A percentile compares a stretch with the other conserved stretches of the same genome.
Evolutionary conservation across 306 rosid species (phyloP).

Genomic region (Begonia peltatifolia): DNA sequence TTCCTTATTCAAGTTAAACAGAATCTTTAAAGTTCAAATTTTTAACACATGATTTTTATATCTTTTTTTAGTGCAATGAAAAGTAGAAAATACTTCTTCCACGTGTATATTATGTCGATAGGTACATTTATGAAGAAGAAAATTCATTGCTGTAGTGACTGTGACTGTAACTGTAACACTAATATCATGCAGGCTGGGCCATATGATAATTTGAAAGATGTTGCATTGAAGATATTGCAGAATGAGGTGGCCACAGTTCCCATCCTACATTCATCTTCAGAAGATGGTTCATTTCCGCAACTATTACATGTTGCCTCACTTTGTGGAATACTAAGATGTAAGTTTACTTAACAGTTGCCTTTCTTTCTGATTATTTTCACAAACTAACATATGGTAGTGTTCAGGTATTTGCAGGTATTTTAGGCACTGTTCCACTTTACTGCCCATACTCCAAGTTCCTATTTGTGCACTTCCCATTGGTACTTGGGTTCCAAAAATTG

Average conservation of each 20-base stretch:
- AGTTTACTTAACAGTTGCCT: conserved; percentile 11
- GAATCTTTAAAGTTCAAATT: background rate
- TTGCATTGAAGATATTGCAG: conserved; percentile 71
- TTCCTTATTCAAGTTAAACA: background rate
- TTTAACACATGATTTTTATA: background rate
- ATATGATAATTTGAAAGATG: conserved; percentile 70
- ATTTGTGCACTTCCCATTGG: conserved; percentile 65
- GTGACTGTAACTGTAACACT: background rate
- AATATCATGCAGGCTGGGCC: conserved; percentile 70
- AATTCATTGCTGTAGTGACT: background rate
- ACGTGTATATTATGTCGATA: too few species aligned
- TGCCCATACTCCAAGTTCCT: conserved; percentile 72
- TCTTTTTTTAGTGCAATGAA: too few species aligned
- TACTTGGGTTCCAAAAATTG: conserved; percentile 74
- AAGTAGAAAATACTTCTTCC: too few species aligned
- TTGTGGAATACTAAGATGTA: conserved; percentile 83
- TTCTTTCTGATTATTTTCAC: background rate
- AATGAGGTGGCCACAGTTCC: conserved; percentile 88
- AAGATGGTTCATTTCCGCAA: conserved; percentile 86
- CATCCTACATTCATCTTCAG: conserved; percentile 58
- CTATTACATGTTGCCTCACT: conserved; percentile 89
- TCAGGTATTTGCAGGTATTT: conserved; percentile 81
- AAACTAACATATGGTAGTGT: conserved; percentile 25
- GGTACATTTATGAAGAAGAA: background rate
- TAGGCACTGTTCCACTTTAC: conserved; percentile 47